Base-by-base conservation (phyloP, 768 basidiomycete species). In the Mycena metata region DNA sequence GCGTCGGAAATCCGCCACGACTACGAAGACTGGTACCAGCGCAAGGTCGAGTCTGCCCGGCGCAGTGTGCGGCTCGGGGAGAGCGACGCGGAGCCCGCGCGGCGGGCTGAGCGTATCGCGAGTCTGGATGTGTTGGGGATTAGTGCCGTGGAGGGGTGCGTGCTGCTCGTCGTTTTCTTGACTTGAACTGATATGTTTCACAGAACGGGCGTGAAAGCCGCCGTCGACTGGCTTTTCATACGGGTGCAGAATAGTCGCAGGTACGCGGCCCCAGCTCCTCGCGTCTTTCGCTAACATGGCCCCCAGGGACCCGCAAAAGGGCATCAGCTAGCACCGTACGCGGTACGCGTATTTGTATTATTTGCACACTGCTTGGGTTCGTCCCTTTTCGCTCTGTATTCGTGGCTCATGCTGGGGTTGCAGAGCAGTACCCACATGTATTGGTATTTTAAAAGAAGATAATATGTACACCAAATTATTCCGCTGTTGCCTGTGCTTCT, bases 141-240 rank as follows among this genome's bases (percentile, higher is more conserved):
- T 2, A 95, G 93, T 2, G 96, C 94, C 0, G 76, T 99, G 19
- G 90, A 96, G 83, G 97, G 97, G n/a, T n/a, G n/a, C n/a, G n/a
- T 76, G 83, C 7, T 12, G 36, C 36, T 6, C 12, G 6, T 12
- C 78, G 21, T 2, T 30, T 13, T 0, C n/a, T 2, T 39, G n/a
- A n/a, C 50, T 43, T 12, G 42, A 26, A 46, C 13, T 55, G 41
- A 46, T 23, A 41, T 6, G 47, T 5, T 72, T 12, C 6, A 36
- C 12, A 98, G 96, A 46, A 94, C 94, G 35, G 96, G 96, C 2
- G 91, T 97, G 17, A 87, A 92, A 62, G 92, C 93, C 56, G 96
- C 94, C 0, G 93, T 98, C 3, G 93, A 98, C 75, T 99, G 96
- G 96, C 76, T 99, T 30, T 97, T 97, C 76, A 89, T 96, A 62